Evolutionary conservation across 208 protist genomes (phyloP), one percentile per base, ranked within the genome.

Genomic region (Trypanosoma brucei): DNA sequence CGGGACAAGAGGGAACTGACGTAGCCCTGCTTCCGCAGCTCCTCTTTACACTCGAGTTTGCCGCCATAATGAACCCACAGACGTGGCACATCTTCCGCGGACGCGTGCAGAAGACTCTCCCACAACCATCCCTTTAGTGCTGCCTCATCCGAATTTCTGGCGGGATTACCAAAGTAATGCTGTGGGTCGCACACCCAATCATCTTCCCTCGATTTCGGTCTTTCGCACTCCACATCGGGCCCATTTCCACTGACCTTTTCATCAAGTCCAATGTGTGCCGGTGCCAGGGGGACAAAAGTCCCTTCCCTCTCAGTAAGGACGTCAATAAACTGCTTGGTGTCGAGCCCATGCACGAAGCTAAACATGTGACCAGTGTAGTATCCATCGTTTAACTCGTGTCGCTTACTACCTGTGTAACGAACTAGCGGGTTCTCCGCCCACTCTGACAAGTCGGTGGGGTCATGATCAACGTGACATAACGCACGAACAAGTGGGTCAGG

Each of bases 1-100:
- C 39, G 22, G 39, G n/a, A 35, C 8, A 35, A 3, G 36, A 38
- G 9, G 37, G 42, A 33, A 3, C 31, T 40, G 53, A 59, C n/a
- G 37, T 60, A 38, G 33, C 52, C 37, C 1, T 51, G 36, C 46
- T 34, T 40, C 13, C 56, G 34, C 34, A 46, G 42, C 46, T 13
- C 35, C 8, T 35, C 38, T 9, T 35, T 7, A 14, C 58, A 44
- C 4, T 40, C 65, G 0, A 33, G 46, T 9, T 5, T 51, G 7
- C 60, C 64, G 13, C 62, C 68, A 68, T 91, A 91, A 59, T 88
- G 74, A 33, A 60, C 44, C 81, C 84, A 91, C 40, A 91, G 55
- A n/a, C 51, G 68, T 44, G 66, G 48, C 50, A 77, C 72, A 36
- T 83, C 79, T 0, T 68, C 64, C 34, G 70, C 59, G 0, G 63